Evolutionary conservation across 2,329 filamentous ascomycete genomes (phyloP).

Genomic region (Neopestalotiopsis clavispora): DNA sequence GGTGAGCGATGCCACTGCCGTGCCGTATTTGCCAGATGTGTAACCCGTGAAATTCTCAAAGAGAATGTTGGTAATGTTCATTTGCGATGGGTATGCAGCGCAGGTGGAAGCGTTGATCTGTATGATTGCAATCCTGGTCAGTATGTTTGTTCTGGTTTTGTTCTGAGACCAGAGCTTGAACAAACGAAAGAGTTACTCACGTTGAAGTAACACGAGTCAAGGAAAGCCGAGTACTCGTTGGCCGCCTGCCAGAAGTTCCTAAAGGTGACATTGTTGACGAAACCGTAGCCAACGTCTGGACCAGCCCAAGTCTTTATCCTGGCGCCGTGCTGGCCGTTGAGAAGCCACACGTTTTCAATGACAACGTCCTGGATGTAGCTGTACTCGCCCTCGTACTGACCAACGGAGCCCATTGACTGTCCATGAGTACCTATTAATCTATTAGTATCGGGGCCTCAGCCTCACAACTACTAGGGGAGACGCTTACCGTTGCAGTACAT

Average conservation of each 20-base stretch:
- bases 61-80: conserved; percentile 62
- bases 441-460: neutral
- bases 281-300: conserved; percentile 60
- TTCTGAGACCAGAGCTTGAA: neutral
- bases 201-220: conserved; percentile 69
- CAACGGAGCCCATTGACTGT: conserved; percentile 62
- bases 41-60: conserved; percentile 65
- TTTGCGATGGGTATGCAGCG: conserved; percentile 56
- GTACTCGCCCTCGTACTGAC: conserved; percentile 59
- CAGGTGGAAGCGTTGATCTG: conserved; percentile 52
- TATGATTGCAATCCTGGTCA: neutral
- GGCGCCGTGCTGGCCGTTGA: conserved; percentile 57
- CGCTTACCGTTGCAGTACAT: conserved; percentile 59
- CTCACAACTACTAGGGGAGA: neutral
- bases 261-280: conserved; percentile 66
- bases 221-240: conserved; percentile 60
- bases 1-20: conserved; percentile 57
- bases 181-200: conserved; percentile 36
- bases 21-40: conserved; percentile 60
- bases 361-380: conserved; percentile 61
- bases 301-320: conserved; percentile 68
- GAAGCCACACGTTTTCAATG: conserved; percentile 63
- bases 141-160: neutral
- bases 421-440: conserved; percentile 49
- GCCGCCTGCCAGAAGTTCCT: conserved; percentile 61